A percentile compares a stretch with the other conserved stretches of the same genome.
phyloP scores from a whole-genome alignment of 345 rosid species.

The Sisymbrium irio region DNA sequence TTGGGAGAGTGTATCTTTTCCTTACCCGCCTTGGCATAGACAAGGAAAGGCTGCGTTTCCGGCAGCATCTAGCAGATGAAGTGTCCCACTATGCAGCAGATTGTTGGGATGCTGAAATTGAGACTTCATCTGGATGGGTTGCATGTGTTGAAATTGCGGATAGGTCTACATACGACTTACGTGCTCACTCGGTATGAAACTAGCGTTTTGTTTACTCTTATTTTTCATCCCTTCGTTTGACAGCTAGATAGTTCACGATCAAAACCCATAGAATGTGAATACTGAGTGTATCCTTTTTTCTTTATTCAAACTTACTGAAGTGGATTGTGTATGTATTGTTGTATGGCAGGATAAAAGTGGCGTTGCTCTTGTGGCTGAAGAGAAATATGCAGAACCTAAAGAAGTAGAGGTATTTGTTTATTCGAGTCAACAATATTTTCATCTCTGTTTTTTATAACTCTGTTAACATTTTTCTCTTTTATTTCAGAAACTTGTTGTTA shows the following conservation, averaged over 20 bases:
- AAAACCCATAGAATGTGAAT: too few species aligned
- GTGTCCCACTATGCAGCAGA: slow-evolving; percentile 99
- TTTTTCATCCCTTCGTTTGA: not conserved
- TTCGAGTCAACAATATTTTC: not conserved
- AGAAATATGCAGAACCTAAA: slow-evolving; percentile 51
- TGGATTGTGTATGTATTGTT: not conserved
- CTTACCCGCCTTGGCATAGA: slow-evolving; percentile 78
- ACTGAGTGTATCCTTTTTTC: not conserved
- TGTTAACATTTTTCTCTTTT: not conserved
- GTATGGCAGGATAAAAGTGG: slow-evolving; percentile 77
- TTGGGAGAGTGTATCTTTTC: slow-evolving; percentile 90
- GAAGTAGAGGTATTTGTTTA: slow-evolving; percentile 65
- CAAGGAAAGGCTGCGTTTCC: slow-evolving; percentile 69
- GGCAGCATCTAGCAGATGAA: slow-evolving; percentile 96
- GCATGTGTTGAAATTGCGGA: slow-evolving; percentile 99
- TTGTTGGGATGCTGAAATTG: slow-evolving; percentile 99
- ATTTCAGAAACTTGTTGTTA: slow-evolving; percentile 70
- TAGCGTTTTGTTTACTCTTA: not conserved
- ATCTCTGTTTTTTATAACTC: not conserved
- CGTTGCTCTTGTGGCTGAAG: slow-evolving; percentile 73
- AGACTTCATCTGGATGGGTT: slow-evolving; percentile 89
- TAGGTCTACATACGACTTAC: slow-evolving; percentile 82
- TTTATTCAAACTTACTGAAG: not conserved
- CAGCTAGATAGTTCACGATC: not conserved
- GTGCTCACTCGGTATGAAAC: slow-evolving; percentile 67